Base-by-base conservation (phyloP, 345 rosid genomes). In the Sisymbrium irio region DNA sequence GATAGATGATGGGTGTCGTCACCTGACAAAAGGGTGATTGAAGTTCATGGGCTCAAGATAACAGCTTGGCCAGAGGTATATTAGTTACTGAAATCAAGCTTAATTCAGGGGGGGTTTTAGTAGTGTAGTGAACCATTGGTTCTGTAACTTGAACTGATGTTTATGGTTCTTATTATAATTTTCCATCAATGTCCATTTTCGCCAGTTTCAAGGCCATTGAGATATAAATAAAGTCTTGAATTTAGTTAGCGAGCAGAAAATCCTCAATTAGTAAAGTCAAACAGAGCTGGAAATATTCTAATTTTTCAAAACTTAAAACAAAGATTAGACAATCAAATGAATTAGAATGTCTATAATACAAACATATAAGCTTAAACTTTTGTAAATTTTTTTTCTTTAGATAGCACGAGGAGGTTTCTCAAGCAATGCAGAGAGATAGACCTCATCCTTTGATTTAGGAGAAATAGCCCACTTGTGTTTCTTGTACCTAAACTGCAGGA, bases 371-470 rank as follows among this genome's bases (percentile, higher is more conserved):
- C 25, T 68, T 37, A 33, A 40, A 36, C 7, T 69, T 54, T 0
- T 27, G 37, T 68, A 39, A n/a, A n/a, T 30, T 14, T 12, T 4
- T 5, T 45, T 30, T 30, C 18, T 76, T 79, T 83, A 89, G 44
- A 89, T 83, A 56, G 92, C 93, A 73, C 92, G 78, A 10, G 89
- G 92, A 71, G 97, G 96, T 69, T 93, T 93, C 89, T 93, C 92
- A 3, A 93, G 68, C 67, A 91, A 59, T 17, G 98, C 96, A 63
- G 98, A 93, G 42, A 91, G 87, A 67, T 85, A 93, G 60, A 85
- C 91, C 65, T 89, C 88, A 28, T 85, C 82, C 18, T 80, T 75
- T 12, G 96, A 91, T 33, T 91, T 91, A 9, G 89, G 86, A 56
- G 87, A 82, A 67, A 88, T 28, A 62, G 79, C 80, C 97, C 98